These are phyloP conservation scores for Rhynchospora breviuscula DNA, from an alignment of 176 grass and related monocot genomes.

Conservation along the genomic window DNA sequence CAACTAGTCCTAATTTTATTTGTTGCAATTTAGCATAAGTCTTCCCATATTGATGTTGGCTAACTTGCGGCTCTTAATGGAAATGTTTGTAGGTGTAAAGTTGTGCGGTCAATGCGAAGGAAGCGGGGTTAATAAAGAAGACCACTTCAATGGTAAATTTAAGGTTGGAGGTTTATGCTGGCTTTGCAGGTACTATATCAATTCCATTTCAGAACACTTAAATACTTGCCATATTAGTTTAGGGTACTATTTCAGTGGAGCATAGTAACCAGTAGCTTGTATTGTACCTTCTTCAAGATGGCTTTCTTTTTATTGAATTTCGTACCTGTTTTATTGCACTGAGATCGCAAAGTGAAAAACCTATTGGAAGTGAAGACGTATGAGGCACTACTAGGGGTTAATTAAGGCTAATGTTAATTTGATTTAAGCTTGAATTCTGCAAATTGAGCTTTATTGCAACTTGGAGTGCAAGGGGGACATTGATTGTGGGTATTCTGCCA, in stretches of 20 bases:
- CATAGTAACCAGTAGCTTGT: background rate
- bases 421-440: background rate
- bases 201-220: background rate
- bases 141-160: slow-evolving; percentile 87
- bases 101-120: slow-evolving; percentile 60
- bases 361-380: background rate
- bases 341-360: background rate
- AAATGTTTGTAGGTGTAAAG: slow-evolving; percentile 58
- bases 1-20: background rate
- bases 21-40: background rate
- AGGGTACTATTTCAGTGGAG: background rate
- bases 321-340: background rate
- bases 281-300: background rate
- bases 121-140: slow-evolving; percentile 65
- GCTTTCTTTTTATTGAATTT: background rate
- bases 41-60: background rate
- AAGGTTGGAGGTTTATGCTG: slow-evolving; percentile 82
- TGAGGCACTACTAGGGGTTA: background rate
- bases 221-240: background rate
- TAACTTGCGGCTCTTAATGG: background rate
- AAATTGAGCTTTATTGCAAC: background rate
- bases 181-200: slow-evolving; percentile 80
- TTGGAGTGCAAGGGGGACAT: background rate
- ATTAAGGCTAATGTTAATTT: background rate
- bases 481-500: background rate